These are phyloP conservation scores for Pseudogymnoascus sp. DNA, from an alignment of 2,329 filamentous ascomycete genomes.

Conservation along the genomic window DNA sequence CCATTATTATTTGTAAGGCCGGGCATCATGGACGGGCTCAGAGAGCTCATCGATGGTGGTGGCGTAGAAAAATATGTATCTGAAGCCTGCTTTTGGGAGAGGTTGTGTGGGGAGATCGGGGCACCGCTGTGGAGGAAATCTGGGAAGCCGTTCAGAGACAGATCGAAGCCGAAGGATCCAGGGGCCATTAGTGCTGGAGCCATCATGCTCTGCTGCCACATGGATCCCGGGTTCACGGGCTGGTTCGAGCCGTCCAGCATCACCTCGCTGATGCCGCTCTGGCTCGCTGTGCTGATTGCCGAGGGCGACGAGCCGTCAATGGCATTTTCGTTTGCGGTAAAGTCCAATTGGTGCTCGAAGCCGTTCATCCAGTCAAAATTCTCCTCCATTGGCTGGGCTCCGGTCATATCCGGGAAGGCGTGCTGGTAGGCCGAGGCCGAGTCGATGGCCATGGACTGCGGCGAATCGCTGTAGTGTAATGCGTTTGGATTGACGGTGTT, in stretches of 20 bases:
- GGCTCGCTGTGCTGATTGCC: slow-evolving; percentile 88
- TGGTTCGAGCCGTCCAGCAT: slow-evolving; percentile 78
- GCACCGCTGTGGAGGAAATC: slow-evolving; percentile 63
- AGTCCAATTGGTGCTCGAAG: slow-evolving; percentile 69
- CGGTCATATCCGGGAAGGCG: slow-evolving; percentile 49
- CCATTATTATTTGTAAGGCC: slow-evolving; percentile 49
- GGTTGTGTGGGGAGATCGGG: slow-evolving; percentile 69
- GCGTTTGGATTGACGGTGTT: slow-evolving; percentile 65
- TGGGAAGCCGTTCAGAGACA: slow-evolving; percentile 65
- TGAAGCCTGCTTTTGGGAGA: slow-evolving; percentile 60
- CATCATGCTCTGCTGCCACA: slow-evolving; percentile 65
- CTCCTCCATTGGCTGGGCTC: slow-evolving; percentile 59
- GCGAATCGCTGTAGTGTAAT: slow-evolving; percentile 77
- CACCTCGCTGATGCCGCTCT: slow-evolving; percentile 82
- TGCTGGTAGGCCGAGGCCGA: slow-evolving; percentile 52
- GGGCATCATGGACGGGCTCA: slow-evolving; percentile 65
- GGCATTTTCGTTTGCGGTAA: slow-evolving; percentile 66
- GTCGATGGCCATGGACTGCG: slow-evolving; percentile 57
- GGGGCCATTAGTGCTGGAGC: slow-evolving; percentile 57
- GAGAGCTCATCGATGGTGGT: slow-evolving; percentile 62
- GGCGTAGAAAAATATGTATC: slow-evolving; percentile 75
- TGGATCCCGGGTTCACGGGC: slow-evolving; percentile 45
- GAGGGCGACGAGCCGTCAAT: slow-evolving; percentile 93
- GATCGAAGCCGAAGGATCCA: slow-evolving; percentile 62
- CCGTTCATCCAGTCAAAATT: slow-evolving; percentile 77